Conservation (phyloP, 176 grass and related monocot species). For the Zoysia japonica region DNA sequence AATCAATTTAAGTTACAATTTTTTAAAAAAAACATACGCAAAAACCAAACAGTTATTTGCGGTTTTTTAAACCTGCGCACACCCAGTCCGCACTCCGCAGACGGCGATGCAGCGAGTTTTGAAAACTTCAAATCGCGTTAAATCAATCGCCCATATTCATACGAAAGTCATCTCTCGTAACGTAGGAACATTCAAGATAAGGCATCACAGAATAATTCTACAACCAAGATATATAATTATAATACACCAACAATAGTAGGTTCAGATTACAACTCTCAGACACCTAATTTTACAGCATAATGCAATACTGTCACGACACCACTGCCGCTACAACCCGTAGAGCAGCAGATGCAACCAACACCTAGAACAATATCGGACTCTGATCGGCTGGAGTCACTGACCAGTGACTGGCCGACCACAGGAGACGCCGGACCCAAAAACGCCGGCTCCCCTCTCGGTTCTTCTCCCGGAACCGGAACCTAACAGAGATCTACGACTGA, state of each 20-base stretch:
- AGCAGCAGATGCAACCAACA: slow-evolving; percentile 38
- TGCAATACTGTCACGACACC: background rate
- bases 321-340: slow-evolving; percentile 50
- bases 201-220: background rate
- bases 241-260: slow-evolving; percentile 6
- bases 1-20: too few relatives aligned
- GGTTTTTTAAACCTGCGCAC: too few relatives aligned
- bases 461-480: slow-evolving; percentile 37
- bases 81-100: too few relatives aligned
- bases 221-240: background rate
- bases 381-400: slow-evolving; percentile 28
- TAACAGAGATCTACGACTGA: slow-evolving; percentile 2
- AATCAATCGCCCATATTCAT: too few relatives aligned
- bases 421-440: slow-evolving; percentile 55
- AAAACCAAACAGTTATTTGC: too few relatives aligned
- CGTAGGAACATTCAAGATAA: too few relatives aligned
- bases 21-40: too few relatives aligned
- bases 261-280: slow-evolving; percentile 43
- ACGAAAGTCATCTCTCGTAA: too few relatives aligned
- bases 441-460: slow-evolving; percentile 39
- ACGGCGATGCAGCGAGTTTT: too few relatives aligned
- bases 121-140: too few relatives aligned
- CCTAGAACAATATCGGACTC: slow-evolving; percentile 18
- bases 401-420: slow-evolving; percentile 37
- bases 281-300: slow-evolving; percentile 39